Evolutionary conservation across 2,329 filamentous ascomycete genomes (phyloP).

Genomic region (Colletotrichum somersetense): DNA sequence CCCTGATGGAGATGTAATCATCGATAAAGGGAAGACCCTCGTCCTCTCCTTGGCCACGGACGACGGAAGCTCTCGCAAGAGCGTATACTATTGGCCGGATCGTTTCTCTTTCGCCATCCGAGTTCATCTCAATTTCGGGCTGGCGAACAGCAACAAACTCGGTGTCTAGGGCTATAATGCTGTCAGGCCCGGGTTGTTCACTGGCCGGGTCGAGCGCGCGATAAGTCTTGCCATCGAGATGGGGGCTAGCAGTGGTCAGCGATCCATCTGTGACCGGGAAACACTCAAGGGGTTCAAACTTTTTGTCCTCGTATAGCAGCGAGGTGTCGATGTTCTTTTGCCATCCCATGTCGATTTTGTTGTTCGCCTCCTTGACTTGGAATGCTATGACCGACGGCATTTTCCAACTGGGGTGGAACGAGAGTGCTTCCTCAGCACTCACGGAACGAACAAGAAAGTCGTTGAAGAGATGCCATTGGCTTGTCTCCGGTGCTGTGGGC

Average conservation of each 20-base stretch:
- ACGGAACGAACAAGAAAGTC: constrained; percentile 92
- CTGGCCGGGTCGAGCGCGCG: constrained; percentile 65
- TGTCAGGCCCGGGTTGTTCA: constrained; percentile 78
- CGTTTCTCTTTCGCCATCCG: constrained; percentile 91
- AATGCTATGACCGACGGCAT: constrained; percentile 88
- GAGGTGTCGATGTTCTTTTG: constrained; percentile 86
- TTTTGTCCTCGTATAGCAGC: constrained; percentile 80
- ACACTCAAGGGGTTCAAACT: constrained; percentile 54
- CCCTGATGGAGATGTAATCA: constrained; percentile 93
- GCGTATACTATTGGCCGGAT: constrained; percentile 92
- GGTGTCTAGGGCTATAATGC: constrained; percentile 90
- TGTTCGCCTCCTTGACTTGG: constrained; percentile 84
- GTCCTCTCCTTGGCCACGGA: constrained; percentile 81
- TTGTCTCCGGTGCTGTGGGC: constrained; percentile 68
- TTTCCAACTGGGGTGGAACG: constrained; percentile 94
- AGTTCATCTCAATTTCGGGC: constrained; percentile 95
- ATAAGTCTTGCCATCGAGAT: constrained; percentile 67
- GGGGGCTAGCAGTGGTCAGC: constrained; percentile 53
- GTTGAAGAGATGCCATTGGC: constrained; percentile 96
- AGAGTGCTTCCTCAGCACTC: constrained; percentile 83
- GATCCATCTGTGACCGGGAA: neutral
- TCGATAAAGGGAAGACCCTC: constrained; percentile 94
- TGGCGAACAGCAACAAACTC: constrained; percentile 95
- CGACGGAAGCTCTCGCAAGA: constrained; percentile 91
- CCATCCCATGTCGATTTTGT: constrained; percentile 88